Base-by-base conservation (phyloP, 257 asterid species). In the Solanum dulcamara region DNA sequence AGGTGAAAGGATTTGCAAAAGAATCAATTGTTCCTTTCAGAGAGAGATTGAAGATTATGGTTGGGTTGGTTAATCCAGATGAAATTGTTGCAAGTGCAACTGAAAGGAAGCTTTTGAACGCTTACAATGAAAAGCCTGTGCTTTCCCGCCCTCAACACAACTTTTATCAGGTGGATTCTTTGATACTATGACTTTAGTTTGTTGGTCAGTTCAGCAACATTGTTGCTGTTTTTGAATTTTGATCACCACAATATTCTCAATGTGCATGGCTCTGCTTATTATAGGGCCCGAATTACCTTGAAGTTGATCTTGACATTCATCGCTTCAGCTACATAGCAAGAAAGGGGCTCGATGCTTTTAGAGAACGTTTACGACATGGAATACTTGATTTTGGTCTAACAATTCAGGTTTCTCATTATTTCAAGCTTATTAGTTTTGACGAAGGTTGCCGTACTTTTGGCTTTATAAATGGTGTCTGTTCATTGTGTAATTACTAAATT, bases 281-380 rank as follows among this genome's bases (percentile, higher is more conserved):
- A 12, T 88, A 94, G 97, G 98, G 97, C 3, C 83, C 89, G 0
- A 91, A 91, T 85, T 94, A 94, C 90, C 89, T 93, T 12, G 98
- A 94, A 86, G 86, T 92, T 62, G 98, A 94, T 83, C 92, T 94
- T 24, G 98, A 93, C 90, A 92, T 94, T 87, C 98, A 94, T 89
- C 98, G 97, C 35, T 94, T 94, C 90, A 94, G 96, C 89, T 93
- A 89, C 93, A 91, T 94, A 81, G 98, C 98, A 44, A 90, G 98
- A 87, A 94, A 90, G 88, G 98, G 98, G 33, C 93, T 94, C 10
- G 98, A 93, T 85, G 93, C 97, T 50, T 94, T 94, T 88, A 87
- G 96, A 11, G 97, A 92, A 86, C 94, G 97, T 33, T 86, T 94
- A n/a, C 90, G 81, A 55, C 86, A 88, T 55, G 98, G 96, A 85